Conservation (phyloP, 495 filamentous ascomycete genomes). For the Paragyromitra xinjiangensis region DNA sequence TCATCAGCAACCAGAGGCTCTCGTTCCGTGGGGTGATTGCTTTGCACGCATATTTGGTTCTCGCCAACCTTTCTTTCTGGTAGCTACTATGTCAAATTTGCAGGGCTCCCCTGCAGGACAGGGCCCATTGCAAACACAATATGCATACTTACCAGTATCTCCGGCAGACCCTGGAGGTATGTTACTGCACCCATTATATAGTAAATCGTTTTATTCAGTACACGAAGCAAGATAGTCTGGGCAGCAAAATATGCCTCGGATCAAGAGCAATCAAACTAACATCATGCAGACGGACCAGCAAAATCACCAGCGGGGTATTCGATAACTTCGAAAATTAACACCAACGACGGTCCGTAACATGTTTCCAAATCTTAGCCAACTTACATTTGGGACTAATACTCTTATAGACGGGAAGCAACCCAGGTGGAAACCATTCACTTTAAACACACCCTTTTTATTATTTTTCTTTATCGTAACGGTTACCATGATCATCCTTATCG, state of each 20-base stretch:
- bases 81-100: background rate
- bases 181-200: background rate
- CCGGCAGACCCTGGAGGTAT: conserved; percentile 12
- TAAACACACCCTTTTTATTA: conserved; percentile 57
- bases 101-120: background rate
- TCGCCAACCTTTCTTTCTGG: background rate
- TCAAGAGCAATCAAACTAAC: background rate
- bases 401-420: conserved; percentile 18
- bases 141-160: conserved; percentile 19
- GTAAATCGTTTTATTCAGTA: background rate
- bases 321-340: background rate
- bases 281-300: background rate
- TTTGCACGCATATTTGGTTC: background rate
- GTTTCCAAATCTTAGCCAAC: background rate
- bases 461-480: conserved; percentile 52
- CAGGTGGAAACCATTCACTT: conserved; percentile 59
- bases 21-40: background rate
- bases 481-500: conserved; percentile 55
- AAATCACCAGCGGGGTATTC: conserved; percentile 12
- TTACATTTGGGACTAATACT: conserved; percentile 1
- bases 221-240: background rate
- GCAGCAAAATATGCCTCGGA: background rate
- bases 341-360: conserved; percentile 15
- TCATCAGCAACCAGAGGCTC: background rate
- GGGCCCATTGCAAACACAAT: background rate